Evolutionary conservation across 257 asterid genomes (phyloP), one percentile per base, ranked within the genome.

Genomic region (Solanum tarijense): DNA sequence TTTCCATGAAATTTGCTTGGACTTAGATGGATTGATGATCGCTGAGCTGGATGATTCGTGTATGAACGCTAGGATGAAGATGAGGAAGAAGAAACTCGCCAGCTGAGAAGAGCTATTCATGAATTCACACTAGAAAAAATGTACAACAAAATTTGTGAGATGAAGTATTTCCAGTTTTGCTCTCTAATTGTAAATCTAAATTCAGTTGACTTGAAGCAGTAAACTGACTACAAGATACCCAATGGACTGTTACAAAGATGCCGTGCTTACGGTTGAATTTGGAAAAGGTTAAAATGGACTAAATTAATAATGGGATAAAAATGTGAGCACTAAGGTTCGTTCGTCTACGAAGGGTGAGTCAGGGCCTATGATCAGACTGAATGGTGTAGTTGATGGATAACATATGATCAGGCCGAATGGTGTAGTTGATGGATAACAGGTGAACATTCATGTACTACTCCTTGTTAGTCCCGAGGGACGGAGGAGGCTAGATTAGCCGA

Each of bases 21-120:
- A 98, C 92, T 93, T 97, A 78, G 96, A 93, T 18, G 99, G 99
- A 92, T 97, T 97, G 94, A 96, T 91, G 43, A 96, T 95, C 43
- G 93, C 87, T 84, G 86, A 90, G 88, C 96, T 87, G 29, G 88
- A 85, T 11, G 94, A 95, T 86, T 90, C 88, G 85, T 85, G 87
- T 39, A 90, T 87, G 92, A 94, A 89, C 46, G 93, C 89, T 68
- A 92, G 90, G 94, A 96, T 90, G 87, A 86, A 88, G 46, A 92
- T 75, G 84, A 94, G 87, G 84, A 91, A 78, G 79, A 72, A 72
- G 72, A 91, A 38, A 74, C 91, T 85, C 16, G 92, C 88, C 41
- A 91, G 20, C 23, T 48, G 84, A 60, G 88, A 85, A 72, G 81
- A 88, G 58, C 21, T 90, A 75, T 65, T 89, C 95, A 92, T 94